Evolutionary conservation across 192 early-diverging fungal species (phyloP).

Genomic region (Coemansia sp.): DNA sequence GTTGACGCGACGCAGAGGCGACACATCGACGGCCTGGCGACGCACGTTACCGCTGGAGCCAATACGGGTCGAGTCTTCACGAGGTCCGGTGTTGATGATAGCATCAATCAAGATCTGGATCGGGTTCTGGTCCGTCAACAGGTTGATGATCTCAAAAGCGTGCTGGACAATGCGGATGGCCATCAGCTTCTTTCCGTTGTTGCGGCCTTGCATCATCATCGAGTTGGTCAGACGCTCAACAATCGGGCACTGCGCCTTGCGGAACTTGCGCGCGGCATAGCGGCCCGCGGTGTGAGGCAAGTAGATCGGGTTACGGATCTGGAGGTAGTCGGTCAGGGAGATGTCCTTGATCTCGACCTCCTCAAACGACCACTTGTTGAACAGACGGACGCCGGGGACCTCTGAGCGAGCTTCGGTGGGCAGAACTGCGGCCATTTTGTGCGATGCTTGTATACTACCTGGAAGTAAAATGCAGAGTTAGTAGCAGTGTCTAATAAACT

Average conservation of each 20-base stretch:
- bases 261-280: constrained; percentile 94
- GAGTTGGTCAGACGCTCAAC: constrained; percentile 98
- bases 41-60: constrained; percentile 95
- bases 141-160: constrained; percentile 98
- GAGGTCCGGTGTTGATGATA: constrained; percentile 98
- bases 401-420: constrained; percentile 55
- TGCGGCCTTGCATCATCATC: constrained; percentile 99
- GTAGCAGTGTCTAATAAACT: too few relatives aligned
- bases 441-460: constrained; percentile 34
- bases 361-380: constrained; percentile 90
- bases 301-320: constrained; percentile 89
- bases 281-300: constrained; percentile 98
- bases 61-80: constrained; percentile 99
- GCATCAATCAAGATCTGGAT: constrained; percentile 98
- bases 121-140: constrained; percentile 97
- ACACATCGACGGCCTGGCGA: constrained; percentile 99
- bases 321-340: constrained; percentile 87
- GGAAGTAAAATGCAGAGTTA: background rate
- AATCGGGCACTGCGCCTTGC: constrained; percentile 98
- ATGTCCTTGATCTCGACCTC: constrained; percentile 89
- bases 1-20: constrained; percentile 96
- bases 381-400: constrained; percentile 56
- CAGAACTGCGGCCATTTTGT: constrained; percentile 45
- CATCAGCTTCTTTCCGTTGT: constrained; percentile 99
- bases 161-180: constrained; percentile 98